Evolutionary conservation across 2,329 filamentous ascomycete species (phyloP), one percentile per base, ranked within the genome.

Genomic region (Fusarium udum): DNA sequence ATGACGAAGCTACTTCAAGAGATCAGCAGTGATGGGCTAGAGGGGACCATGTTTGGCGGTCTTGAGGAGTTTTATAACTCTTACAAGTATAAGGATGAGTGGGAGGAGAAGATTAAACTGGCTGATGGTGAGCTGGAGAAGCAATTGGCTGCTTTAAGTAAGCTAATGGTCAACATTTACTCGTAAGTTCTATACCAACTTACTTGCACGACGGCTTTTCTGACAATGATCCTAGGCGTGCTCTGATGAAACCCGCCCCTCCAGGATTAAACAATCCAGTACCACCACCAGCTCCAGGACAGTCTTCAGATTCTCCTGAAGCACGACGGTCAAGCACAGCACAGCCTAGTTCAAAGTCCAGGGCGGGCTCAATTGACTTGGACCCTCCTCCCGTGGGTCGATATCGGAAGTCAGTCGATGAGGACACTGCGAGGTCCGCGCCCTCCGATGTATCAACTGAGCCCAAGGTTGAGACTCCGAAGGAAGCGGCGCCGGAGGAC

Each of bases 131-230:
- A 79, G 1, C 65, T 81, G 31, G 77, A 81, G 48, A 78, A 75
- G 49, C 78, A 81, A 46, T 32, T 81, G 26, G 71, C 67, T 1
- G 66, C 61, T 16, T 61, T 81, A 1, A 79, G 77, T 31, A 79
- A 72, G 31, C 63, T 81, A 3, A 81, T 81, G 80, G 75, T 79
- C 7, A 81, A 80, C 15, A 77, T 81, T 6, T 81, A 81, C 72
- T 79, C 80, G 80, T 81, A 51, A 61, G 79, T 79, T 4, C 3
- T 16, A 12, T 6, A 11, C 26, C 6, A 28, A 28, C 26, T 28
- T 28, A 2, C 26, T 28, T 28, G 26, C 26, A 7, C 26, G 26
- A 28, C 26, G 7, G 6, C 26, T 28, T 28, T 28, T 28, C 26
- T 28, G 26, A 28, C 26, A 7, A 28, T 28, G 26, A 4, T 1